phyloP scores from a whole-genome alignment of 225 moss, liverwort and hornwort species.

The Bryoerythrophyllum caledonicum region DNA sequence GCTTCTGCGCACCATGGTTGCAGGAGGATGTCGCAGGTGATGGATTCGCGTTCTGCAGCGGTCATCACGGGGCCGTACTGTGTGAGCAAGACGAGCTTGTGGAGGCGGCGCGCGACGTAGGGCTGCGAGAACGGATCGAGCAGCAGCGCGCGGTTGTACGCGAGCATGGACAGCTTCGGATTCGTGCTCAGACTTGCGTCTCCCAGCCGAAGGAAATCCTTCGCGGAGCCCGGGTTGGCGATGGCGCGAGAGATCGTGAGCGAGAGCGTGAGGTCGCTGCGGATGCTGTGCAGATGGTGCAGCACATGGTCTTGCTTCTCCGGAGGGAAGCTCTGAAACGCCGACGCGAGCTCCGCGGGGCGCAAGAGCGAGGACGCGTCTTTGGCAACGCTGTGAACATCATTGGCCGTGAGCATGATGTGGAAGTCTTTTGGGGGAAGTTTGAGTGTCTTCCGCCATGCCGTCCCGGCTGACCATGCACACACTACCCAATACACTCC shows the following conservation, averaged over 20 bases:
- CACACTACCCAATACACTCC: slow-evolving; percentile 41
- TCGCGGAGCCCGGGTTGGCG: slow-evolving; percentile 24
- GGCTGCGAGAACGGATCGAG: slow-evolving; percentile 27
- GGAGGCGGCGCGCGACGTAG: slow-evolving; percentile 33
- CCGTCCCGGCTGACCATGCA: slow-evolving; percentile 37
- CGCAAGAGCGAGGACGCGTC: slow-evolving; percentile 43
- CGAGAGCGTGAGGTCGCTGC: slow-evolving; percentile 39
- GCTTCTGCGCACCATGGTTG: slow-evolving; percentile 43
- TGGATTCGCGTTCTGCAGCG: slow-evolving; percentile 28
- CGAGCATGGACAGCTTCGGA: slow-evolving; percentile 44
- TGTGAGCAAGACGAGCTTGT: slow-evolving; percentile 24
- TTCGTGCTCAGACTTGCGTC: slow-evolving; percentile 25
- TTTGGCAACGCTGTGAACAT: slow-evolving; percentile 35
- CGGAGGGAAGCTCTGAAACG: slow-evolving; percentile 20
- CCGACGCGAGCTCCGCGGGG: slow-evolving; percentile 12
- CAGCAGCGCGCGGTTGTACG: slow-evolving; percentile 36
- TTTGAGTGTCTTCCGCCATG: slow-evolving; percentile 34
- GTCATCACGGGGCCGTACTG: slow-evolving; percentile 48
- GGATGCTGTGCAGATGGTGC: slow-evolving; percentile 39
- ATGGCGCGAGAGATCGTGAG: slow-evolving; percentile 30
- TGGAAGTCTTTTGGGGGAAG: slow-evolving; percentile 44
- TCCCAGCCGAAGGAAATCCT: slow-evolving; percentile 36
- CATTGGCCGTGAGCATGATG: slow-evolving; percentile 30
- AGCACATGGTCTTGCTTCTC: slow-evolving; percentile 44
- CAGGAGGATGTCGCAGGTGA: slow-evolving; percentile 26